These are phyloP conservation scores for Diaporthe sp. DNA, from an alignment of 2,329 filamentous ascomycete species.

Conservation along the genomic window DNA sequence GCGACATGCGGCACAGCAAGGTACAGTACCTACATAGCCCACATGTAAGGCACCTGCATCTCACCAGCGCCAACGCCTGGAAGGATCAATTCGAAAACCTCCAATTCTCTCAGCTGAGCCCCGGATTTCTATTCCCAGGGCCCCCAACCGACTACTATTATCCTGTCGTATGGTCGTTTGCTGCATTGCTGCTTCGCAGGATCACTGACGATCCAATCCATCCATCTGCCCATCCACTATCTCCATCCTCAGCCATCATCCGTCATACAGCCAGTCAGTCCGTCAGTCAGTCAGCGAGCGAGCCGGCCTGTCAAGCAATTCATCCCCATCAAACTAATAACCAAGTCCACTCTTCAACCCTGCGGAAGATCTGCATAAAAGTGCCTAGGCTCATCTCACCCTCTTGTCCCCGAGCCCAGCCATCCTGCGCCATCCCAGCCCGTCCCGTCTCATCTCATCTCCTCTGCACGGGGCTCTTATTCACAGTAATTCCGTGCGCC, in stretches of 20 bases:
- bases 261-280: background rate
- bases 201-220: slow-evolving; percentile 20
- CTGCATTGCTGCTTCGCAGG: background rate
- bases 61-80: slow-evolving; percentile 1
- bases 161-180: background rate
- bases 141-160: background rate
- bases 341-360: slow-evolving; percentile 13
- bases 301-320: background rate
- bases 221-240: slow-evolving; percentile 3
- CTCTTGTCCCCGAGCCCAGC: background rate
- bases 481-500: slow-evolving; percentile 19
- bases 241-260: slow-evolving; percentile 25
- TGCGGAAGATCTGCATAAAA: slow-evolving; percentile 19
- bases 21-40: background rate
- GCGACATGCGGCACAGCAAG: background rate
- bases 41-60: slow-evolving; percentile 15
- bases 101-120: slow-evolving; percentile 8
- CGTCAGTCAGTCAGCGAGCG: background rate
- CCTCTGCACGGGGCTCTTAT: slow-evolving; percentile 30
- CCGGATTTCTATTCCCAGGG: slow-evolving; percentile 21
- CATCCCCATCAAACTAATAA: background rate
- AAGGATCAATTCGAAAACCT: slow-evolving; percentile 27
- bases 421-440: slow-evolving; percentile 14
- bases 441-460: slow-evolving; percentile 25
- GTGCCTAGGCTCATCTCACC: slow-evolving; percentile 30